Evolutionary conservation across 2,329 filamentous ascomycete genomes (phyloP).

Genomic region (Magnaporthiopsis poae): DNA sequence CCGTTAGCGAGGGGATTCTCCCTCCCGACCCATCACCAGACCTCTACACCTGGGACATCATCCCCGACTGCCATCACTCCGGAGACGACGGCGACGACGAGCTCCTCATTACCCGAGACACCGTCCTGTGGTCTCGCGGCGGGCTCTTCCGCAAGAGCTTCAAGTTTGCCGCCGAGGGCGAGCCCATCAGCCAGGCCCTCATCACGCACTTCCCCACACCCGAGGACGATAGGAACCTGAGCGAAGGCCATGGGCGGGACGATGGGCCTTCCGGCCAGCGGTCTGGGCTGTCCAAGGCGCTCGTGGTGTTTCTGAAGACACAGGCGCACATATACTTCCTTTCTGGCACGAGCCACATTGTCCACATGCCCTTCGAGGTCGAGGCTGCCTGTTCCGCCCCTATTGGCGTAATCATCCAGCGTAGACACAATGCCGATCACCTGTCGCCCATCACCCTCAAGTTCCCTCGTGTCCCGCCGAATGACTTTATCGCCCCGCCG

Average conservation of each 20-base stretch:
- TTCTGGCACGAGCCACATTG: constrained; percentile 73
- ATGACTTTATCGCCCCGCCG: constrained; percentile 71
- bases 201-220: constrained; percentile 65
- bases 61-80: constrained; percentile 24
- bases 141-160: constrained; percentile 77
- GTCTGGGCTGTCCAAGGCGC: constrained; percentile 46
- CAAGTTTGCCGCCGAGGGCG: constrained; percentile 76
- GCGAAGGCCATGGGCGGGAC: constrained; percentile 16
- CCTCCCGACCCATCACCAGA: constrained; percentile 54
- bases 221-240: constrained; percentile 11
- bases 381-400: constrained; percentile 77
- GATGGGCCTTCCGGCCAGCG: constrained; percentile 9
- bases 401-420: constrained; percentile 74
- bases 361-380: constrained; percentile 91
- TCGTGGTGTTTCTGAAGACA: constrained; percentile 85
- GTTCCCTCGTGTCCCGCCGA: constrained; percentile 59
- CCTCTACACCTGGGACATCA: constrained; percentile 68
- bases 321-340: constrained; percentile 92
- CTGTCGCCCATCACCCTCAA: constrained; percentile 42
- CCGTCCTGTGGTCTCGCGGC: constrained; percentile 82
- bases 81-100: constrained; percentile 57
- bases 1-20: constrained; percentile 71
- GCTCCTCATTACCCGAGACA: constrained; percentile 61
- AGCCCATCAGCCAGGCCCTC: constrained; percentile 75
- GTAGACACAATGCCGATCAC: constrained; percentile 52